Conservation (phyloP, 257 asterid genomes). For the Solanum microdontum region DNA sequence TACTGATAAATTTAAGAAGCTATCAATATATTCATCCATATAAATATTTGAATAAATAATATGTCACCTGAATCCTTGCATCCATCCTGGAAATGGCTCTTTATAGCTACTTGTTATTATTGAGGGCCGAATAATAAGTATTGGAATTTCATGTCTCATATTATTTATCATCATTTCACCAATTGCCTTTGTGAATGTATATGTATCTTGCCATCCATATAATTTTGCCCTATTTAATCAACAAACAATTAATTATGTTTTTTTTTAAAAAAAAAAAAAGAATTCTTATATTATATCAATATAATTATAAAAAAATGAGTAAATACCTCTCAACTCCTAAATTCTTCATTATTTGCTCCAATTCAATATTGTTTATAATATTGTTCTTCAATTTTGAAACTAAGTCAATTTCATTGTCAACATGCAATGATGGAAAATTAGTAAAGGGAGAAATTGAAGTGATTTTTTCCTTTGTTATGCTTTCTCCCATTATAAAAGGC, state of each 20-base stretch:
- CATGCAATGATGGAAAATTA: background rate
- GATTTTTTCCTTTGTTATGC: background rate
- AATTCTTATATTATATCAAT: too few species aligned
- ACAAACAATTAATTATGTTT: background rate
- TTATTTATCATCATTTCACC: conserved; percentile 42
- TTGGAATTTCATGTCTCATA: conserved; percentile 27
- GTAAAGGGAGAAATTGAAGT: background rate
- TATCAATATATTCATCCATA: background rate
- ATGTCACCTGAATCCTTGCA: conserved; percentile 40
- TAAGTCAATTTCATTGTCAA: background rate
- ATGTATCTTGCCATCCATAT: conserved; percentile 33
- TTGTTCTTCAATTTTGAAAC: background rate
- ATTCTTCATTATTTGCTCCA: background rate
- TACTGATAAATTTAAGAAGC: background rate
- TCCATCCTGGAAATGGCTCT: conserved; percentile 48
- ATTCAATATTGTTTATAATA: background rate
- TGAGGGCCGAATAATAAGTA: conserved; percentile 35
- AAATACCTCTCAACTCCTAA: background rate
- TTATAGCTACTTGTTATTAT: conserved; percentile 27
- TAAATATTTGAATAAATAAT: background rate
- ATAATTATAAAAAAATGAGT: too few species aligned
- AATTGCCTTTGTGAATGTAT: conserved; percentile 36
- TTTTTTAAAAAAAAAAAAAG: background rate
- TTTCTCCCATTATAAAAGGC: background rate
- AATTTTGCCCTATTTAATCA: conserved; percentile 10